These are phyloP conservation scores for Pichia rugopelliculosa DNA, from an alignment of 805 yeast species.

Conservation along the genomic window DNA sequence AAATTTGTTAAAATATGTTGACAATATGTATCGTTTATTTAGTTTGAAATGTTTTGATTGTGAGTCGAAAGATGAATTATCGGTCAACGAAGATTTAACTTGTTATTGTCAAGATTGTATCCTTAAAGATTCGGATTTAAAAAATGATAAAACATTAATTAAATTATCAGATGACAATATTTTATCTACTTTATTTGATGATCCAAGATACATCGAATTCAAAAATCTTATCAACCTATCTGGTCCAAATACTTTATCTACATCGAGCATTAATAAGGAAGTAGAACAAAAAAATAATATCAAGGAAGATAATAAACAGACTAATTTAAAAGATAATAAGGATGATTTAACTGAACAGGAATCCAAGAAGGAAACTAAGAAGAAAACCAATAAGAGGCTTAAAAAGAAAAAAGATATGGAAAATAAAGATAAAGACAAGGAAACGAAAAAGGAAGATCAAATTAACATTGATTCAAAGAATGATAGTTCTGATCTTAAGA, in stretches of 20 bases:
- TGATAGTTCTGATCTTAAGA: too few relatives aligned
- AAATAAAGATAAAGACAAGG: neutral
- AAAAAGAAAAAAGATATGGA: too few relatives aligned
- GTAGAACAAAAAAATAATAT: too few relatives aligned
- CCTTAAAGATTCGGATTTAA: neutral
- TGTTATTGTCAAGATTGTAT: slow-evolving; percentile 7
- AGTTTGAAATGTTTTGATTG: slow-evolving; percentile 6
- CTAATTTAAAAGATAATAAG: neutral
- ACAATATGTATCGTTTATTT: slow-evolving; percentile 4
- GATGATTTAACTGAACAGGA: neutral
- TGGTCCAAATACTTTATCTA: neutral
- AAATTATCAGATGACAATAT: neutral
- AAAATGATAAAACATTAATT: neutral
- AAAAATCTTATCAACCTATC: neutral
- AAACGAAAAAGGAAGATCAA: neutral
- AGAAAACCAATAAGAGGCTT: too few relatives aligned
- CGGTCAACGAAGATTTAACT: neutral
- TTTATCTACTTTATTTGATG: neutral
- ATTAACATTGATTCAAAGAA: too few relatives aligned
- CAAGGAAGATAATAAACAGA: neutral
- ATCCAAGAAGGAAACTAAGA: neutral
- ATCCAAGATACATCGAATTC: neutral
- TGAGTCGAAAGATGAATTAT: neutral
- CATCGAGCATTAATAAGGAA: neutral
- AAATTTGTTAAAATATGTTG: slow-evolving; percentile 3